phyloP scores from a whole-genome alignment of 768 basidiomycete species.

The Mycena albidolilacea region DNA sequence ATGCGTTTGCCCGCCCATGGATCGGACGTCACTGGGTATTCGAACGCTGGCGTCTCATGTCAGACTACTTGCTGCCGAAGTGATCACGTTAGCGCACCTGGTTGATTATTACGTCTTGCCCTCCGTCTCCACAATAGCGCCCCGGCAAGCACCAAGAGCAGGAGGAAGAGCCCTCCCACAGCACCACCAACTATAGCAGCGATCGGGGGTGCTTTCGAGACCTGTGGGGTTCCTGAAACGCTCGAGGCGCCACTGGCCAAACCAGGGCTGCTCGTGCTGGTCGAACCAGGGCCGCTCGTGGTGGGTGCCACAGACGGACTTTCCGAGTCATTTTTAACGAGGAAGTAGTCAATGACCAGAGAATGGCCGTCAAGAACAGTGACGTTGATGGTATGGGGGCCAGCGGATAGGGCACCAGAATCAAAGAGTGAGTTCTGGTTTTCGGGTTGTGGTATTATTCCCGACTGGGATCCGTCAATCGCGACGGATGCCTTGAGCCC shows the following conservation, averaged over 20 bases:
- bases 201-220: neutral
- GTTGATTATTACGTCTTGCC: neutral
- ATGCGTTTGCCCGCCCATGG: neutral
- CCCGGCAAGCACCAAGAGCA: neutral
- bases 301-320: neutral
- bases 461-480: too few species aligned
- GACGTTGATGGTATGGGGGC: too few species aligned
- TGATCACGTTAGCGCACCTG: neutral
- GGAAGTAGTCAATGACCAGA: neutral
- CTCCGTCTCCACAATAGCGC: constrained; percentile 1
- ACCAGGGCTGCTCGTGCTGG: too few species aligned
- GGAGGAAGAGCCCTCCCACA: neutral
- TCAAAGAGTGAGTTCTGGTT: too few species aligned
- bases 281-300: neutral
- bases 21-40: neutral
- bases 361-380: too few species aligned
- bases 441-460: too few species aligned
- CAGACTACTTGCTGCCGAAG: too few species aligned
- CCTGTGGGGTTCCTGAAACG: neutral
- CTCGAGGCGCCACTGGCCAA: too few species aligned
- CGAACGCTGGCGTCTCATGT: neutral
- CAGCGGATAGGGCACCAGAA: too few species aligned
- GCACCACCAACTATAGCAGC: constrained; percentile 2
- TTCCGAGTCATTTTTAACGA: neutral
- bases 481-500: too few species aligned